Percentiles rank a stretch among this genome's conserved stretches.
Evolutionary conservation across 768 basidiomycete species (phyloP).

Genomic region (Pleurotus platypus): DNA sequence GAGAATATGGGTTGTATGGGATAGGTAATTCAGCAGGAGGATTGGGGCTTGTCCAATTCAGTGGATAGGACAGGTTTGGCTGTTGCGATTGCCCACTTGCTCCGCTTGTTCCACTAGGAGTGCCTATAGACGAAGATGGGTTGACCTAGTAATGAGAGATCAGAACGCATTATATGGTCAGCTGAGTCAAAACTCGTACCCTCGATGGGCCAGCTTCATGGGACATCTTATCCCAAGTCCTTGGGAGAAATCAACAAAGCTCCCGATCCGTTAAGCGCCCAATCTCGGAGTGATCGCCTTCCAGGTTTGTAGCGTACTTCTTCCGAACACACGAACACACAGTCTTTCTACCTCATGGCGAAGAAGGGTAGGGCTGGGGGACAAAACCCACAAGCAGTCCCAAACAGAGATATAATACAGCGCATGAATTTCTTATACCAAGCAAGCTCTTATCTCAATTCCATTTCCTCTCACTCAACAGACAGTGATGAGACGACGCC

Average conservation of each 20-base stretch:
- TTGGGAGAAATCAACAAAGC: constrained; percentile 10
- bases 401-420: constrained; percentile 76
- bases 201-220: constrained; percentile 37
- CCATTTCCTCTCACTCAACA: constrained; percentile 15
- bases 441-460: constrained; percentile 62
- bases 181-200: not conserved
- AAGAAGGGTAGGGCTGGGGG: constrained; percentile 61
- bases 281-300: not conserved
- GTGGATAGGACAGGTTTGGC: not conserved
- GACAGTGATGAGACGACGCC: too few relatives aligned
- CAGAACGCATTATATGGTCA: not conserved
- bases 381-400: constrained; percentile 54
- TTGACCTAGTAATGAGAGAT: too few relatives aligned
- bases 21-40: not conserved
- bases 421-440: constrained; percentile 86
- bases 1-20: not conserved
- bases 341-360: constrained; percentile 41
- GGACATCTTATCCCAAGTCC: constrained; percentile 38
- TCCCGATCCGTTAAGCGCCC: not conserved
- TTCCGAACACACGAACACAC: not conserved
- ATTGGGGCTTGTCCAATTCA: not conserved
- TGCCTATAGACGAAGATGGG: too few relatives aligned
- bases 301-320: not conserved
- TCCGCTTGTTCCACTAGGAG: too few relatives aligned
- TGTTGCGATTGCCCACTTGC: not conserved